These are phyloP conservation scores for Barnettozyma sucrosica DNA, from an alignment of 805 yeast species.

Conservation along the genomic window DNA sequence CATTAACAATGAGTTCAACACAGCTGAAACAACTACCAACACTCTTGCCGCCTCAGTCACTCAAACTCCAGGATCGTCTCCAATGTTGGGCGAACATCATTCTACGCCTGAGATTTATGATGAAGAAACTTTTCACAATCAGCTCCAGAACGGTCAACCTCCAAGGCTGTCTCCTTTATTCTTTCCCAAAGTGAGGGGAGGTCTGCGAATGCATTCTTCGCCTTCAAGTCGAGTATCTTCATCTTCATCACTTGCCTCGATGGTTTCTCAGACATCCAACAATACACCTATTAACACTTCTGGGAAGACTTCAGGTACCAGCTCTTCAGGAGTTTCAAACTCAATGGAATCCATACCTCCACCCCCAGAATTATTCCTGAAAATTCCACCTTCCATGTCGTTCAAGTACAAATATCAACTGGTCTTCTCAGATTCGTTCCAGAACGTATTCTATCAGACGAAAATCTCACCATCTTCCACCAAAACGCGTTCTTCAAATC, in stretches of 20 bases:
- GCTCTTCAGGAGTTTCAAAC: background rate
- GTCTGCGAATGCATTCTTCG: conserved; percentile 2
- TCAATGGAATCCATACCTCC: conserved; percentile 26
- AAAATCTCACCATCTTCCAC: conserved; percentile 11
- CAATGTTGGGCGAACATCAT: conserved; percentile 15
- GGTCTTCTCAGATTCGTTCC: conserved; percentile 36
- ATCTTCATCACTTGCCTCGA: conserved; percentile 12
- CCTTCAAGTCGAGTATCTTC: conserved; percentile 14
- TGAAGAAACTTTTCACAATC: conserved; percentile 10
- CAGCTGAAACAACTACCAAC: conserved; percentile 6
- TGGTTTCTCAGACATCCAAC: conserved; percentile 5
- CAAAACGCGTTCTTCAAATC: conserved; percentile 12
- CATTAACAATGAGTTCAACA: conserved; percentile 4
- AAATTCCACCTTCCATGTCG: conserved; percentile 40
- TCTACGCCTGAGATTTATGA: conserved; percentile 22
- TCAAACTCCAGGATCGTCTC: conserved; percentile 8
- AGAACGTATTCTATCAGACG: conserved; percentile 23
- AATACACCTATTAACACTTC: background rate
- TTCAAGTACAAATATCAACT: conserved; percentile 45
- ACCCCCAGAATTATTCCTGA: conserved; percentile 41
- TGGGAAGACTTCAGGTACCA: conserved; percentile 10
- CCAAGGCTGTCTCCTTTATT: background rate
- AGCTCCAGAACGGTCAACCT: background rate
- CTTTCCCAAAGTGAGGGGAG: conserved; percentile 2
- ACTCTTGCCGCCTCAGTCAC: background rate